Base-by-base conservation (phyloP, 345 rosid species). In the Geranium rotundifolium region DNA sequence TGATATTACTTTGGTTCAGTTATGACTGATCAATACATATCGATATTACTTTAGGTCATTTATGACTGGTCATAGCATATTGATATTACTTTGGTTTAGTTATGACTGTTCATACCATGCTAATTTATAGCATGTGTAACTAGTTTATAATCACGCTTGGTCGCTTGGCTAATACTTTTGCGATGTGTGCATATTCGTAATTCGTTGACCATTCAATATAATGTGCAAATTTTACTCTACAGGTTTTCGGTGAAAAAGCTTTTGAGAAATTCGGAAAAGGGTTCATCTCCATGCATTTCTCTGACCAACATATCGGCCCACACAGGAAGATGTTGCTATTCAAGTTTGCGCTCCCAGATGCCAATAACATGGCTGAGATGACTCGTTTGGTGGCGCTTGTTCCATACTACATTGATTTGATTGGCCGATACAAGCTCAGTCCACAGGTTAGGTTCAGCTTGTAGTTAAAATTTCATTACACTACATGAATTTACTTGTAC, bases 171-270 rank as follows among this genome's bases (percentile, higher is more conserved):
- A 34, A 34, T 34, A 34, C 4, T 34, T 34, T 34, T 34, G 41
- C 10, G 41, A 4, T 34, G 41, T 34, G 41, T 34, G 27, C 27
- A 23, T 23, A 34, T 34, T 4, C 6, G 6, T 34, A 0, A 34
- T 34, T 4, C 6, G 6, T 34, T 34, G 41, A 34, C 41, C 6
- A 34, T 34, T 1, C 10, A 8, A 34, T 8, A 34, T 8, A 34
- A 8, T 8, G 41, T 34, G 13, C 29, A 34, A 54, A 17, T 13
- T 63, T 57, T 59, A 62, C 55, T 71, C 37, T 73, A 72, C 86
- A 92, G 99, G 96, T 93, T 56, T 87, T 93, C 66, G 92, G 99
- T 46, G 97, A 88, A 62, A 93, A 93, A 65, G 80, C 99, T 61
- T 86, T 83, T 60, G 92, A 88, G 73, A 93, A 86, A 71, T 77